These are phyloP conservation scores for Pseudisothecium myosuroides DNA, from an alignment of 225 moss, liverwort and hornwort genomes.

Conservation along the genomic window DNA sequence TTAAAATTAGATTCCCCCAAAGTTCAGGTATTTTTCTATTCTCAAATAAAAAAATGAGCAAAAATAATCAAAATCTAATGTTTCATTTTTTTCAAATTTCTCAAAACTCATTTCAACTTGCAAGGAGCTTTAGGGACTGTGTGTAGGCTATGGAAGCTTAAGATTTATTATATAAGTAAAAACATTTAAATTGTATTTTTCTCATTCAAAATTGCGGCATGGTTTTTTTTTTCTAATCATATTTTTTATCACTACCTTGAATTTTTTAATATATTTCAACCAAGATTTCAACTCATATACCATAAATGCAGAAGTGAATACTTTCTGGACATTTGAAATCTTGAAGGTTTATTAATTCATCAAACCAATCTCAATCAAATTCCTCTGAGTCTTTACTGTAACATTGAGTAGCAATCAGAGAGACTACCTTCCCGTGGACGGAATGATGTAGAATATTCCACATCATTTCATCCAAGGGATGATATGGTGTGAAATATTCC, in stretches of 20 bases:
- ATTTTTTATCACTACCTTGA: not conserved
- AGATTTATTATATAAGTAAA: not conserved
- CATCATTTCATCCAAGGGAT: too few relatives aligned
- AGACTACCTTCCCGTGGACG: too few relatives aligned
- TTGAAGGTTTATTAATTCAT: not conserved
- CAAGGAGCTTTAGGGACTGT: not conserved
- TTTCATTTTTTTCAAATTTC: not conserved
- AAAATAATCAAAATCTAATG: too few relatives aligned
- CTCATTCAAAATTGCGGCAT: not conserved
- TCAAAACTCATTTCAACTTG: not conserved
- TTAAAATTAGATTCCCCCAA: not conserved
- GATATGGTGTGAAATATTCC: too few relatives aligned
- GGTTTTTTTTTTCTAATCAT: not conserved
- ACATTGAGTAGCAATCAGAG: too few relatives aligned
- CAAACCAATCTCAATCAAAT: not conserved
- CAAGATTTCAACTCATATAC: not conserved
- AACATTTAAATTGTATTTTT: too few relatives aligned
- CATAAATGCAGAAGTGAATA: not conserved
- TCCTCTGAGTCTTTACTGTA: not conserved
- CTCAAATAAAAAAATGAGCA: not conserved
- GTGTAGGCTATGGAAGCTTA: fast-evolving
- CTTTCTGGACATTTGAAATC: not conserved
- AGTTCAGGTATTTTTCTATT: not conserved
- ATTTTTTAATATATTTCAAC: not conserved
- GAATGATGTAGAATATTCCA: too few relatives aligned